Evolutionary conservation across 441 rosid genomes (phyloP), one percentile per base, ranked within the genome.

Genomic region (Euphorbia celastroides): DNA sequence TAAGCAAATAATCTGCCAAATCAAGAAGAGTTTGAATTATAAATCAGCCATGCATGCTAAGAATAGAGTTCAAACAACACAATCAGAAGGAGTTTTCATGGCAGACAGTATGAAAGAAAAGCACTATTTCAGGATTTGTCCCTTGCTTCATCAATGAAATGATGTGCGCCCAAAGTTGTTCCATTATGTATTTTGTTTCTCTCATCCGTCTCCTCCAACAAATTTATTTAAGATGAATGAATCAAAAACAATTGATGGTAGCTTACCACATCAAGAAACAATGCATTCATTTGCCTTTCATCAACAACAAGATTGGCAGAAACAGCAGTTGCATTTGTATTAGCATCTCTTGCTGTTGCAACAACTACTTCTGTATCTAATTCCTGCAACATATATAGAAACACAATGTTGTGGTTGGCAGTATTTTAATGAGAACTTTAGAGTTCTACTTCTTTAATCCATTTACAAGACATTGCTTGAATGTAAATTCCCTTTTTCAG

Each of bases 261-360:
- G 58, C 85, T 82, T 84, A 94, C 99, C 86, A 89, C 88, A 78
- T 91, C 96, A 2, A 94, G 91, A 74, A 94, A 94, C 79, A 89
- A 94, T 44, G 97, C 94, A 81, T 94, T 94, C 97, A 94, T 89
- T 86, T 89, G 99, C 73, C 96, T 86, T 76, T 91, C 97, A 69
- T 94, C 99, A 68, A 91, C 87, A 36, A 86, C 59, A 65, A 91
- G 61, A 75, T 91, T 94, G 61, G 97, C 99, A 69, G 99, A 83
- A 69, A 94, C 86, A 73, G 97, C 92, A 48, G 96, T 83, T 61
- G 86, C 83, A 79, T 75, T 75, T 68, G 89, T 85, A 41, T 62
- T 80, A 60, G 86, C 27, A 42, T 84, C 87, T 65, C 92, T 85
- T 25, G 97, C 95, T 50, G 97, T 87, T 68, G 99, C 99, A 48